Base-by-base conservation (phyloP, 1,284 basidiomycete genomes). In the Pseudozyma sp. region DNA sequence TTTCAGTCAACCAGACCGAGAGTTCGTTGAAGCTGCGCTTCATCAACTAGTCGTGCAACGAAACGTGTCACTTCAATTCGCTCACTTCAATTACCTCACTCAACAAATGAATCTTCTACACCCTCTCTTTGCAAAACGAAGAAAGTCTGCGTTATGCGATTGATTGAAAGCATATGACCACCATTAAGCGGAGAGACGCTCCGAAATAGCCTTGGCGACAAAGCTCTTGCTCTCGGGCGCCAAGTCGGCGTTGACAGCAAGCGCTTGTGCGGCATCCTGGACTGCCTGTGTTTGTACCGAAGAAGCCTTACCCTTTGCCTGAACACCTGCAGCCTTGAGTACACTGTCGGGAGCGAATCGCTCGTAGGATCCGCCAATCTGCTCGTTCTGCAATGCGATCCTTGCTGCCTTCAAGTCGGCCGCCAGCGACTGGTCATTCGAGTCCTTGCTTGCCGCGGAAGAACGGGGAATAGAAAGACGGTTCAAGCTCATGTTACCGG, bases 341-440 rank as follows among this genome's bases (percentile, higher is more conserved):
- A 66, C 45, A 7, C 34, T 19, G 31, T 61, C 47, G 6, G 40
- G 12, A 2, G 13, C 31, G 14, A 63, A 73, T 18, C 70, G 57
- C 9, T 66, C 52, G 50, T 73, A 73, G 21, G 60, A 64, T 19
- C 70, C 70, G 9, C 65, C 70, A 21, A 73, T 61, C 52, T 63
- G 52, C 43, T 73, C 65, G 44, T 67, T 63, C 38, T 72, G 70
- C 25, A 67, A 18, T 1, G 60, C 57, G 10, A 66, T 59, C 50
- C 70, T 61, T 1, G 70, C 63, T 5, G 43, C 55, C 19, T 64
- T 72, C 48, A 72, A 47, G 14, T 72, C 64, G 9, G 56, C 54
- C 19, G 63, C 69, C 52, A 71, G 19, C 47, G 69, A 62, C 42
- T 48, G 57, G 55, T 71, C 52, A 13, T 61, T 58, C 11, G 49